Evolutionary conservation across 2,329 filamentous ascomycete genomes (phyloP), one percentile per base, ranked within the genome.

Genomic region (Sporothrix pallida): DNA sequence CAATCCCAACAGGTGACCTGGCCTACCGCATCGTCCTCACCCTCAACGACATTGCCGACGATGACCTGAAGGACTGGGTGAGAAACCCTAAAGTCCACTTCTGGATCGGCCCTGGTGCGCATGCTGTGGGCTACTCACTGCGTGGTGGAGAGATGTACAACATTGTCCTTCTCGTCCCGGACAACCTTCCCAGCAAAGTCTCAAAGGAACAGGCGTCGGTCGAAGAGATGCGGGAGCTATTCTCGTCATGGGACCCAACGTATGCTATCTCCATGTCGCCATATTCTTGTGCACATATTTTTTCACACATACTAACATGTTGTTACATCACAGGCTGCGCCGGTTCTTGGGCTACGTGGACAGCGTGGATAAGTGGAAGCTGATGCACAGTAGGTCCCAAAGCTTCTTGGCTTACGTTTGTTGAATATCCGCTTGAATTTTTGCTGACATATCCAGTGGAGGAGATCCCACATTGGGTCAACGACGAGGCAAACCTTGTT

Each of bases 141-240:
- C 76, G 77, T 12, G 73, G 77, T 63, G 79, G 78, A 26, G 77
- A 78, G 70, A 72, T 80, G 20, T 80, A 81, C 75, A 81, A 81
- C 54, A 74, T 80, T 12, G 78, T 81, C 44, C 37, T 70, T 3
- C 76, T 81, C 7, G 77, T 78, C 74, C 75, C 71, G 4, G 71
- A 71, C 52, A 44, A 65, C 13, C 65, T 72, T 17, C 68, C 69
- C 1, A 72, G 62, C 9, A 69, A 75, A 13, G 31, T 70, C 2
- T 76, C 78, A 3, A 77, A 75, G 9, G 79, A 78, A 76, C 75
- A 78, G 2, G 78, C 80, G 48, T 75, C 13, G 10, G 60, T 67
- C 26, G 79, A 81, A 73, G 81, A 83, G 73, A 79, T 83, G 71
- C 76, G 76, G 23, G 72, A 75, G 20, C 79, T 81, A 7, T 83